Percentiles rank a stretch among this genome's conserved stretches.
phyloP scores from a whole-genome alignment of 495 filamentous ascomycete species.

The Penicillium pulvis region DNA sequence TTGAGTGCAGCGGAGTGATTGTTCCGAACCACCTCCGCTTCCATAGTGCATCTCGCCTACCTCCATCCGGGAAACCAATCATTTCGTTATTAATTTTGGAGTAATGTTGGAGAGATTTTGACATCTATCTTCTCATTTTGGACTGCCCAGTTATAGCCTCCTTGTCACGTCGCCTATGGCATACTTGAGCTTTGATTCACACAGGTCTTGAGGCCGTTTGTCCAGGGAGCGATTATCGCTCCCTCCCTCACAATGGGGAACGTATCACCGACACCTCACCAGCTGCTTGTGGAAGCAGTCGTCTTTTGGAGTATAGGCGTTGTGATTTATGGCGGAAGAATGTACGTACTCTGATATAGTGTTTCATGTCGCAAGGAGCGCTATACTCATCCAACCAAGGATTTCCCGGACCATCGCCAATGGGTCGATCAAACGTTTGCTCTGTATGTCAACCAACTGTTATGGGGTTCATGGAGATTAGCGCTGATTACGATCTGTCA shows the following conservation, averaged over 20 bases:
- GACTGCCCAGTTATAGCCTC: neutral
- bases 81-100: neutral
- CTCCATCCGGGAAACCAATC: neutral
- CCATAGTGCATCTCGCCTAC: neutral
- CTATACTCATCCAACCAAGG: conserved; percentile 23
- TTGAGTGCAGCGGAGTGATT: conserved; percentile 12
- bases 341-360: conserved; percentile 22
- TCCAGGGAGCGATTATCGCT: conserved; percentile 5
- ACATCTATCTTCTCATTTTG: neutral
- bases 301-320: conserved; percentile 40
- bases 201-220: conserved; percentile 1
- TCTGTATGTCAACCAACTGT: conserved; percentile 30
- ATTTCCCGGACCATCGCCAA: conserved; percentile 34
- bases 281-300: conserved; percentile 34
- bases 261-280: conserved; percentile 35
- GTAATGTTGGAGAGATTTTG: neutral
- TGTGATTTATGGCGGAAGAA: conserved; percentile 34
- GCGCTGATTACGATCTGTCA: neutral
- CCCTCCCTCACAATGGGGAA: conserved; percentile 32
- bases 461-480: neutral
- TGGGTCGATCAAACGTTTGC: conserved; percentile 37
- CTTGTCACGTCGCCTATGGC: neutral
- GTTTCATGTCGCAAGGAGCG: neutral
- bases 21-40: neutral
- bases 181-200: neutral